Evolutionary conservation across 2,329 filamentous ascomycete genomes (phyloP).

Genomic region (Ceratocystis cacaofunesta): DNA sequence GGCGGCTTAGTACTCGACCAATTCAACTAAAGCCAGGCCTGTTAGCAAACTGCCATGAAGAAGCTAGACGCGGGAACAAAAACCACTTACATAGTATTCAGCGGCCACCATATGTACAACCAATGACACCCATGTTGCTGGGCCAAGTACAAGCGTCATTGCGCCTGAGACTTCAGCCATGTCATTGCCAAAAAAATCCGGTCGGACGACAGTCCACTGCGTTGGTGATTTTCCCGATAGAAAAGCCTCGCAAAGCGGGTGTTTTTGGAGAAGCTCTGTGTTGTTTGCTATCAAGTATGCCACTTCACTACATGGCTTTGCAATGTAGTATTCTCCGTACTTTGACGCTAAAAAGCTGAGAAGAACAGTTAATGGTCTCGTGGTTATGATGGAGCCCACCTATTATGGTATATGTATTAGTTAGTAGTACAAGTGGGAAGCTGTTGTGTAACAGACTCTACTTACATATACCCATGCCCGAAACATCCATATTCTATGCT

Average conservation of each 20-base stretch:
- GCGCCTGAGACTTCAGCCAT: neutral
- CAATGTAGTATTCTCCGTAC: neutral
- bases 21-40: neutral
- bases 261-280: neutral
- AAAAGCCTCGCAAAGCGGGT: constrained; percentile 5
- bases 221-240: neutral
- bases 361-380: neutral
- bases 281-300: constrained; percentile 9
- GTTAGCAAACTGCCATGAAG: neutral
- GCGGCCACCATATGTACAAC: neutral
- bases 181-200: neutral
- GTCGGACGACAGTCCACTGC: neutral
- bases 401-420: neutral
- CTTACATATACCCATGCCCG: constrained; percentile 13
- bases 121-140: constrained; percentile 3
- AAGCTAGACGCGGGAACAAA: neutral
- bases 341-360: neutral
- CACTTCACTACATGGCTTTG: constrained; percentile 7
- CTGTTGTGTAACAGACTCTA: neutral
- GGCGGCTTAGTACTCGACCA: neutral
- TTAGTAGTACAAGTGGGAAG: neutral
- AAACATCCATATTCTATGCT: constrained; percentile 10
- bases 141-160: neutral
- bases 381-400: constrained; percentile 1
- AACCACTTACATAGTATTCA: constrained; percentile 9